phyloP scores from a whole-genome alignment of 176 grass and related monocot genomes.

The Oryza glumipatula region DNA sequence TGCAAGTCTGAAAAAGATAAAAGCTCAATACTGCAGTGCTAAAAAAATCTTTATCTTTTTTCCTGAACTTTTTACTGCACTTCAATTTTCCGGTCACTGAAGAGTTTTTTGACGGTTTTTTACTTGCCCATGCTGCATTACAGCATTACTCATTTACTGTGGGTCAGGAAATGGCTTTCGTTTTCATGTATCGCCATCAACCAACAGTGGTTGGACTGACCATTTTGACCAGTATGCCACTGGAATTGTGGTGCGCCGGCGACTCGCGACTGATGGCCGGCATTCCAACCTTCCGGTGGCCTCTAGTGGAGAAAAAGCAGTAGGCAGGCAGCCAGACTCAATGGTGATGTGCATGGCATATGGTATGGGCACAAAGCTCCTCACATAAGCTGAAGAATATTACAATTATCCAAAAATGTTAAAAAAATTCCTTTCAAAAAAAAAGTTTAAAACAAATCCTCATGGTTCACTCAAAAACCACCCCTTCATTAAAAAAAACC shows the following conservation, averaged over 20 bases:
- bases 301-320: slow-evolving; percentile 17
- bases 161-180: slow-evolving; percentile 31
- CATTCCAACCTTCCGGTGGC: slow-evolving; percentile 35
- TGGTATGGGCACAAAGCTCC: slow-evolving; percentile 17
- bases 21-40: background rate
- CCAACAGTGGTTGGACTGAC: slow-evolving; percentile 33
- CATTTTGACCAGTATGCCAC: slow-evolving; percentile 43
- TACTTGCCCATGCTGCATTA: background rate
- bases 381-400: background rate
- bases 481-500: too few relatives aligned
- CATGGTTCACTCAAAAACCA: background rate
- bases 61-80: background rate
- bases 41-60: background rate
- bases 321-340: background rate
- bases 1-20: slow-evolving; percentile 1
- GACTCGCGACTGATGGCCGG: slow-evolving; percentile 23
- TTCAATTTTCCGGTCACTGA: slow-evolving; percentile 9
- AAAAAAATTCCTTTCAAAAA: background rate
- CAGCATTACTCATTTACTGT: background rate
- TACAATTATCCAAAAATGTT: background rate
- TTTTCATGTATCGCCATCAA: slow-evolving; percentile 23
- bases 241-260: slow-evolving; percentile 41
- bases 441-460: background rate
- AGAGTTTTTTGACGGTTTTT: background rate
- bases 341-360: slow-evolving; percentile 13